Evolutionary conservation across 2,329 filamentous ascomycete genomes (phyloP), one percentile per base, ranked within the genome.

Genomic region (Fusarium sp.): DNA sequence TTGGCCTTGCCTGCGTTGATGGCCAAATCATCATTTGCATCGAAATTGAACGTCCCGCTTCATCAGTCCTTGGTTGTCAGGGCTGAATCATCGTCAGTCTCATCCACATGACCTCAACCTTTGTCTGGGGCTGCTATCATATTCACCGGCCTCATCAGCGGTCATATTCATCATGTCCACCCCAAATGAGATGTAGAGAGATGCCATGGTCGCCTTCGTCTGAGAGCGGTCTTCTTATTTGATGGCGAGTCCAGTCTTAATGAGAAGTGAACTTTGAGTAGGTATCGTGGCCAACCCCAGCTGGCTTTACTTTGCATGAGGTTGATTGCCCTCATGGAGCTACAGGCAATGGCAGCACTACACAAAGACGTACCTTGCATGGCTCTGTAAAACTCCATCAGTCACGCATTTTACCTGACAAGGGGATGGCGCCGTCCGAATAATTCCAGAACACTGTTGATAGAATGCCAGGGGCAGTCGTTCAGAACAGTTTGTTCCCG

Each of bases 1-100:
- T 50, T 66, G 31, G 24, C 8, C 20, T 28, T 24, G 10, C 39
- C 13, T 28, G 42, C 26, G 31, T 43, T 45, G 50, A 58, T 28
- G 26, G 31, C n/a, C 26, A 44, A 28, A 33, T 40, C 57, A 54
- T 51, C 31, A 45, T 44, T 24, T 28, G 42, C 24, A 24, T 46
- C 24, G 42, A 56, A 40, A 34, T 40, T 33, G 20, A 51, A 33
- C 36, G 24, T 64, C 40, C 44, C 42, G 52, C 36, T 52, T 57
- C 38, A n/a, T 68, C 59, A 68, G 55, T 65, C 68, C 63, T 68
- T 51, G 33, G 65, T 65, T 40, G 20, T 71, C 68, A 68, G 58
- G 67, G 58, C 63, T 68, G 68, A 59, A 42, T 28, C 43, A 33
- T 57, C n/a, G 31, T 20, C 45, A 39, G 51, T 38, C 26, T 58